phyloP scores from a whole-genome alignment of 2,329 filamentous ascomycete genomes.

The Botrytis elliptica region DNA sequence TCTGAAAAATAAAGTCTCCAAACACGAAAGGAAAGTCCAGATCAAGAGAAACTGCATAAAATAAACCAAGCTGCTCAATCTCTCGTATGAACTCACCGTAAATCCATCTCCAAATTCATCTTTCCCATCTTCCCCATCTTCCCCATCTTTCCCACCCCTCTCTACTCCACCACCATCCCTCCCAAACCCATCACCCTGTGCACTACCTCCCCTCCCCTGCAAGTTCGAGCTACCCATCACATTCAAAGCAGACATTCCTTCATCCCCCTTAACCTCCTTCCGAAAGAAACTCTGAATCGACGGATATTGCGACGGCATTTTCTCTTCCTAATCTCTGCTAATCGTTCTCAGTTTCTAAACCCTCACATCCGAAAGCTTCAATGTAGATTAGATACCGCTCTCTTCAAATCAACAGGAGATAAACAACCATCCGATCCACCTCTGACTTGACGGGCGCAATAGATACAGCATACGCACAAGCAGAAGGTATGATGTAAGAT shows the following conservation, averaged over 20 bases:
- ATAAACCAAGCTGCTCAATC: no score
- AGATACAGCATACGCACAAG: no score
- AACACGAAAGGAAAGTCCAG: neutral
- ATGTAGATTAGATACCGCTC: no score
- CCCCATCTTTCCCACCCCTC: no score
- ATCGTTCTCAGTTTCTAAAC: no score
- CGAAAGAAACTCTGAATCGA: slow-evolving; percentile 37
- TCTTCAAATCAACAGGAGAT: no score
- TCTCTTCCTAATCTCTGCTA: neutral
- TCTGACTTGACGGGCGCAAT: no score
- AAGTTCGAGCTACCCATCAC: no score
- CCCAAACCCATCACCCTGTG: neutral
- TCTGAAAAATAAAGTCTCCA: rapidly evolving
- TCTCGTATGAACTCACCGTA: neutral
- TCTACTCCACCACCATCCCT: neutral
- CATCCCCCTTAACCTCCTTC: slow-evolving; percentile 23
- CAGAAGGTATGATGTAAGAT: no score
- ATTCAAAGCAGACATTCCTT: neutral
- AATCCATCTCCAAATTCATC: neutral
- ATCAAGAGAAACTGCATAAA: rapidly evolving
- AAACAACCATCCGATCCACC: no score
- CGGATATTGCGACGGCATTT: slow-evolving; percentile 26
- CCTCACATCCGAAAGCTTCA: no score
- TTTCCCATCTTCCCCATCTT: neutral
- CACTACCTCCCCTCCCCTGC: no score